Evolutionary conservation across 2,329 filamentous ascomycete genomes (phyloP), one percentile per base, ranked within the genome.

Genomic region (Lecanicillium sp.): DNA sequence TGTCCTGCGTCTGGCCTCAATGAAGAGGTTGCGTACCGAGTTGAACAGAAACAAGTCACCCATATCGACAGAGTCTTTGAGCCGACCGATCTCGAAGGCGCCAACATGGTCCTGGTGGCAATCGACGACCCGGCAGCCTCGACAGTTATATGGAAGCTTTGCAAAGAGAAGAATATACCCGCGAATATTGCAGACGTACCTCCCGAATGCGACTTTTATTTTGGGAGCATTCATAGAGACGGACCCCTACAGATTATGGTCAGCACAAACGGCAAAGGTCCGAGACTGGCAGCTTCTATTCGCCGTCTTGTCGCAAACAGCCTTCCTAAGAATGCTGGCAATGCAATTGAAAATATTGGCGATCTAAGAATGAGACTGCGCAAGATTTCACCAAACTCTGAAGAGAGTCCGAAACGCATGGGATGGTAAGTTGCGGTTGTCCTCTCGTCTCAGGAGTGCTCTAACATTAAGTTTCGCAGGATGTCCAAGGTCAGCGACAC

Each of bases 241-340:
- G 92, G 92, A 0, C 92, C 92, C 5, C 64, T 98, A 44, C 92
- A 98, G 67, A 83, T 98, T 53, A 98, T 98, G 92, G 90, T 98
- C 51, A 94, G 85, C 65, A 98, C 92, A 27, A 98, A 96, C 58
- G 92, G 92, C 37, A 95, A 95, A 57, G 92, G 92, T 0, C 92
- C 92, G 0, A 81, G 90, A 56, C 66, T 98, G 46, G 92, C 92
- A 9, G 90, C 86, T 49, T 80, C 89, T 34, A 84, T 98, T 36
- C 71, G 90, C 38, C 75, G 83, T 55, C 78, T 84, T 55, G 95
- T 98, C 47, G 89, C 87, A 14, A 72, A 68, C 15, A 71, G 70
- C 35, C 64, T 98, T 41, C 92, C 92, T 2, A 64, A 67, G 14
- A 87, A 92, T 48, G 83, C 85, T 20, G 92, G 92, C 8, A 78